Conservation (phyloP, 139 green algal genomes). For the Zygnema circumcarinatum region DNA sequence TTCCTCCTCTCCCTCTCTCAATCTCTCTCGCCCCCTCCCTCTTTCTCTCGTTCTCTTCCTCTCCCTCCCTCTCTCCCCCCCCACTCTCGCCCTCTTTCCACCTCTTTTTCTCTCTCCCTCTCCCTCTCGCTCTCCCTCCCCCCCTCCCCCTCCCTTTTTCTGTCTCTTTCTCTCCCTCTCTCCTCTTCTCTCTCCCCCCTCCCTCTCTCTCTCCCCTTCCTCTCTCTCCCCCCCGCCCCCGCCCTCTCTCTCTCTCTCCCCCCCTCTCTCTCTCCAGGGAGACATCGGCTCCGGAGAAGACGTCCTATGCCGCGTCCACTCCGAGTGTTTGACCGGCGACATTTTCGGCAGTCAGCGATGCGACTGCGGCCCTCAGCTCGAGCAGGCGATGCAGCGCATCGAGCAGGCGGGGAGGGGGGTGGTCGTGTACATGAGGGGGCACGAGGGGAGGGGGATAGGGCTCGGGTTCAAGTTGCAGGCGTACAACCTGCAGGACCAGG, state of each 20-base stretch:
- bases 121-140: too few species aligned
- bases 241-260: too few species aligned
- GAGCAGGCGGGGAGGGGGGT: constrained; percentile 61
- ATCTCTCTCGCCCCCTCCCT: not conserved
- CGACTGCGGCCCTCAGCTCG: constrained; percentile 66
- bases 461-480: constrained; percentile 66
- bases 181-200: too few species aligned
- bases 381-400: constrained; percentile 64
- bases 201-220: too few species aligned
- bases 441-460: constrained; percentile 69
- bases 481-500: constrained; percentile 66
- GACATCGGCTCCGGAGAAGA: constrained; percentile 56
- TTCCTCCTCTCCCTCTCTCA: not conserved
- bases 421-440: constrained; percentile 68
- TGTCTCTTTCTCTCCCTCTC: too few species aligned
- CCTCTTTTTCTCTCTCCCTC: too few species aligned
- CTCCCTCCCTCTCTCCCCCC: too few species aligned
- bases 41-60: not conserved
- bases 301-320: constrained; percentile 69
- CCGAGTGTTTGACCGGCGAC: constrained; percentile 70
- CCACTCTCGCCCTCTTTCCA: too few species aligned
- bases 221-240: too few species aligned
- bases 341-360: constrained; percentile 66
- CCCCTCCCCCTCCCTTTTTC: too few species aligned
- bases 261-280: constrained; percentile 12